phyloP scores from a whole-genome alignment of 2,329 filamentous ascomycete genomes.

The Pseudophaeomoniella oleicola region DNA sequence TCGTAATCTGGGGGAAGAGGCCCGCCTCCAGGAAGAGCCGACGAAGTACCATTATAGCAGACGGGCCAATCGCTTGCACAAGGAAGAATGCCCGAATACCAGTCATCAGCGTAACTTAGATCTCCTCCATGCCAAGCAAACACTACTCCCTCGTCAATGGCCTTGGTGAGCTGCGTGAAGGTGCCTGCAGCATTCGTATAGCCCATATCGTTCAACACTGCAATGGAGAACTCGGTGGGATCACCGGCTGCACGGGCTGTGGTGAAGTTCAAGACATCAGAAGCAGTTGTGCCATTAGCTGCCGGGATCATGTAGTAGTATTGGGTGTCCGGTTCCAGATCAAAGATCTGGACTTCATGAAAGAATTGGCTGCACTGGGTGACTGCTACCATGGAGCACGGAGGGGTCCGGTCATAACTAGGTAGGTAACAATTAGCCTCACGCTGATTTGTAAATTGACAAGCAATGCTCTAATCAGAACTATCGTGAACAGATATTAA shows the following conservation, averaged over 20 bases:
- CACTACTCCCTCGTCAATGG: constrained; percentile 27
- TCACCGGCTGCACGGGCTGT: constrained; percentile 31
- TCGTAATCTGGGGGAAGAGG: constrained; percentile 26
- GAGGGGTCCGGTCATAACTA: constrained; percentile 36
- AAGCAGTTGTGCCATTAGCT: constrained; percentile 34
- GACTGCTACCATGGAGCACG: constrained; percentile 30
- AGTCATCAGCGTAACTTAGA: constrained; percentile 36
- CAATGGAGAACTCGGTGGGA: constrained; percentile 25
- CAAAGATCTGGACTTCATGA: constrained; percentile 32
- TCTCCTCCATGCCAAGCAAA: constrained; percentile 42
- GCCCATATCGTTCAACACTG: constrained; percentile 39
- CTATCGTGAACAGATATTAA: too few species aligned
- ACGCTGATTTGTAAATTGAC: too few species aligned
- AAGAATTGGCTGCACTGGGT: constrained; percentile 39
- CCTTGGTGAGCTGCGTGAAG: constrained; percentile 26
- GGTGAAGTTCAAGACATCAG: constrained; percentile 30
- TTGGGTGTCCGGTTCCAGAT: constrained; percentile 27
- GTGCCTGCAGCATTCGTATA: constrained; percentile 38
- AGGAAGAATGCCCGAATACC: constrained; percentile 35
- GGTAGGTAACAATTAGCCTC: background rate
- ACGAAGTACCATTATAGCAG: constrained; percentile 36
- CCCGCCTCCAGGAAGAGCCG: constrained; percentile 24
- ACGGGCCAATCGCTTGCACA: constrained; percentile 33
- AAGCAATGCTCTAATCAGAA: too few species aligned
- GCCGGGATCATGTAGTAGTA: constrained; percentile 38